Percentiles rank a stretch among this genome's conserved stretches.
phyloP scores from a whole-genome alignment of 305 asterid genomes.

The Andrographis paniculata region DNA sequence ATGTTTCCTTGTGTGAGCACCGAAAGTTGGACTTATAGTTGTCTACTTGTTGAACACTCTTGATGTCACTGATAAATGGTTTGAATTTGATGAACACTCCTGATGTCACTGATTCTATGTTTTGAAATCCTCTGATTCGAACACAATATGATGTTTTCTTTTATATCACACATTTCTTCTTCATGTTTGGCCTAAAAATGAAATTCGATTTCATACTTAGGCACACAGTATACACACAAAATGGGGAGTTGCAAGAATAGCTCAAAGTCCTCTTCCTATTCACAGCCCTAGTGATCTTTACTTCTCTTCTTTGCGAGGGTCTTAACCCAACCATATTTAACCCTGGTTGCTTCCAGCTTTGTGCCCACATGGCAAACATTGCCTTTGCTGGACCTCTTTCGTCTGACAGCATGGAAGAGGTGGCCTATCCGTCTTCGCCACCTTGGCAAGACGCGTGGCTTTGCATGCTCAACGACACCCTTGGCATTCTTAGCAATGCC shows the following conservation, averaged over 20 bases:
- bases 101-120: too few species aligned
- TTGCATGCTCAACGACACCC: conserved; percentile 48
- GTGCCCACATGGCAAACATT: conserved; percentile 46
- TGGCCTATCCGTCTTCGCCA: conserved; percentile 82
- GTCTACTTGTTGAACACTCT: too few species aligned
- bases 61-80: too few species aligned
- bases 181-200: too few species aligned
- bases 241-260: too few species aligned
- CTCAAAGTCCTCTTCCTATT: conserved; percentile 17
- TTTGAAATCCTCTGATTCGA: too few species aligned
- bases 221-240: background rate
- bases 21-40: background rate
- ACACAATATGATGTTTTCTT: background rate
- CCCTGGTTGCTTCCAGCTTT: conserved; percentile 47
- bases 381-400: conserved; percentile 51
- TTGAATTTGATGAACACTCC: too few species aligned
- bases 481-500: conserved; percentile 26
- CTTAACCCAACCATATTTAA: conserved; percentile 63
- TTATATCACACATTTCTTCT: too few species aligned
- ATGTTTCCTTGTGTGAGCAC: conserved; percentile 9
- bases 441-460: conserved; percentile 39
- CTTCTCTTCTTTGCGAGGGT: conserved; percentile 51
- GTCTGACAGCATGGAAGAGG: conserved; percentile 53
- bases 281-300: conserved; percentile 40
- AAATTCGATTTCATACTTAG: background rate